A percentile compares a stretch with the other conserved stretches of the same genome.
phyloP scores from a whole-genome alignment of 805 yeast genomes.

The Candida loeiensis region DNA sequence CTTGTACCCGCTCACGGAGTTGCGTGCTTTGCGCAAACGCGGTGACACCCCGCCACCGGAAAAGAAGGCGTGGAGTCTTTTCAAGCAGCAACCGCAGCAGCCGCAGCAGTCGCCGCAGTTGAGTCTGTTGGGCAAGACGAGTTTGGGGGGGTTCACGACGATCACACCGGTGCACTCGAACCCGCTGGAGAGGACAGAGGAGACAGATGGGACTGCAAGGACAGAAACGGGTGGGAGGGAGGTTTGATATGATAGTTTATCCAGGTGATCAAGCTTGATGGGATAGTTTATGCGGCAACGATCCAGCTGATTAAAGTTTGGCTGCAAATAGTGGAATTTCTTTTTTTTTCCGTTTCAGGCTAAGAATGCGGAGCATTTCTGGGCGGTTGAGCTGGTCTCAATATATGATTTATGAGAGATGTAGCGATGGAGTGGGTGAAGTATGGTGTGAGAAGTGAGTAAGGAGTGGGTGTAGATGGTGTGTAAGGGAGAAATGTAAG shows the following conservation, averaged over 20 bases:
- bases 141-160: constrained; percentile 6
- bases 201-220: not conserved
- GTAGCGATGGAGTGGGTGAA: no score
- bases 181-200: not conserved
- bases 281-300: not conserved
- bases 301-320: no score
- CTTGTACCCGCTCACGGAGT: constrained; percentile 26
- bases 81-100: constrained; percentile 1
- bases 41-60: constrained; percentile 6
- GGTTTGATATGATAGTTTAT: not conserved
- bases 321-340: not conserved
- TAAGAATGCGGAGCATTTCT: not conserved
- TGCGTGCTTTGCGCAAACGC: constrained; percentile 13
- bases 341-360: no score
- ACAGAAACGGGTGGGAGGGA: not conserved
- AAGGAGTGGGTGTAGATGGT: no score
- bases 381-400: not conserved
- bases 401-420: not conserved
- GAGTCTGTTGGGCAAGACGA: constrained; percentile 5
- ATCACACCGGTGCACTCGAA: constrained; percentile 4
- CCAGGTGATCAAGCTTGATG: no score
- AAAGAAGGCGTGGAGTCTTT: not conserved
- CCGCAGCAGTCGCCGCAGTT: constrained; percentile 1
- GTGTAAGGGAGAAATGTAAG: no score
- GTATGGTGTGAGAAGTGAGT: no score